Conservation (phyloP, 2,329 filamentous ascomycete genomes). For the Beauveria brongniartii region DNA sequence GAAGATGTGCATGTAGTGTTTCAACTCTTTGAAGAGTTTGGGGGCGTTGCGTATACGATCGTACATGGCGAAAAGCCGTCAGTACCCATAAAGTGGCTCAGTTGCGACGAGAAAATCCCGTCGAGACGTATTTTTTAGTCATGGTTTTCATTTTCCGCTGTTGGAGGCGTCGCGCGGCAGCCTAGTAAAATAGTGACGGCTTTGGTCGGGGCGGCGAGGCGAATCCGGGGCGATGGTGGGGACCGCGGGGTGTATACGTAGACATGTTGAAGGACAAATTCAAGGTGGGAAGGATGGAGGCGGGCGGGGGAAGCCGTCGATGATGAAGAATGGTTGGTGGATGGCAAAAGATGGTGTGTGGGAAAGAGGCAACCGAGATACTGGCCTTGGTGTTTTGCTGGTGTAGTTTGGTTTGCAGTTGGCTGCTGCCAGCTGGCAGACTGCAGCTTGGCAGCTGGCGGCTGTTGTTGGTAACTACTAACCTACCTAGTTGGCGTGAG, state of each 20-base stretch:
- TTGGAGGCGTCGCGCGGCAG: not conserved
- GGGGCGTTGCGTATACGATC: not conserved
- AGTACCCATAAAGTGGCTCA: slow-evolving; percentile 6
- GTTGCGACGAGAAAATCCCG: not conserved
- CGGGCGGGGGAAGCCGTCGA: not conserved
- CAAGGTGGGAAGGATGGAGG: not conserved
- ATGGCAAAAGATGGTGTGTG: not conserved
- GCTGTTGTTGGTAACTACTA: not conserved
- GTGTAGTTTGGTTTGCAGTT: not conserved
- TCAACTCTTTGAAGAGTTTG: not conserved
- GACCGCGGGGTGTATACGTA: not conserved
- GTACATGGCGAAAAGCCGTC: not conserved
- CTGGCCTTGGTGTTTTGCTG: not conserved
- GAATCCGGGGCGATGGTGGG: not conserved
- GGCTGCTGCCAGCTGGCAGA: not conserved
- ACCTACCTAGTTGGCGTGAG: too few relatives aligned
- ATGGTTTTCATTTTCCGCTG: not conserved
- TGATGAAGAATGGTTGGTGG: not conserved
- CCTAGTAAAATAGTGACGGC: not conserved
- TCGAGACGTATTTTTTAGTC: slow-evolving; percentile 3
- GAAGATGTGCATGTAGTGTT: slow-evolving; percentile 2
- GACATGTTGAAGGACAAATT: not conserved
- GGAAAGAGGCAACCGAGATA: not conserved
- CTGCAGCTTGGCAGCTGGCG: not conserved
- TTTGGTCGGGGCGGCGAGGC: not conserved